phyloP scores from a whole-genome alignment of 1,284 basidiomycete species.

The Violaceomyces palustris region DNA sequence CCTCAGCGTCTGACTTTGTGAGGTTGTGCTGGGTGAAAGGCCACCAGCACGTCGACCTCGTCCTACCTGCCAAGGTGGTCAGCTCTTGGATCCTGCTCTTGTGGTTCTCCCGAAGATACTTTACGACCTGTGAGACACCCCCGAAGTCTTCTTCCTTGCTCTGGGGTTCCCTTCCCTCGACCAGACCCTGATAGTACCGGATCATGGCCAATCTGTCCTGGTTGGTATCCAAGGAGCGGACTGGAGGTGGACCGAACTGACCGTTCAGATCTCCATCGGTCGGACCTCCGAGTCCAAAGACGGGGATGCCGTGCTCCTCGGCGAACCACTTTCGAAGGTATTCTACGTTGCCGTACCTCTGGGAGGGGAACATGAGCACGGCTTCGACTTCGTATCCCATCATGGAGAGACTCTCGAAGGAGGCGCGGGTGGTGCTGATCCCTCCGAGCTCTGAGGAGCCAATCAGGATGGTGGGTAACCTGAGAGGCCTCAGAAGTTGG shows the following conservation, averaged over 20 bases:
- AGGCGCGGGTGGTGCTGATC: conserved; percentile 86
- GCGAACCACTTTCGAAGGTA: conserved; percentile 75
- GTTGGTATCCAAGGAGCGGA: conserved; percentile 55
- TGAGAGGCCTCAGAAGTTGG: conserved; percentile 58
- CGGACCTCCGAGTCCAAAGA: conserved; percentile 42
- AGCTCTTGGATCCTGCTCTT: conserved; percentile 64
- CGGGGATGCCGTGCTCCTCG: conserved; percentile 61
- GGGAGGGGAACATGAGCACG: conserved; percentile 74
- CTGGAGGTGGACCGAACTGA: conserved; percentile 39
- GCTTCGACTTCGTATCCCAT: conserved; percentile 84
- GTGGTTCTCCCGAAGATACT: conserved; percentile 67
- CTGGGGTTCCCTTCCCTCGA: conserved; percentile 22
- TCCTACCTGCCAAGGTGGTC: conserved; percentile 70
- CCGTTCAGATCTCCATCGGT: conserved; percentile 12
- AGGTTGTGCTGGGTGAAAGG: conserved; percentile 86
- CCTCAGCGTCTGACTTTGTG: conserved; percentile 26
- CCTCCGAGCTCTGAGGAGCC: conserved; percentile 87
- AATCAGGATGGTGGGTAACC: conserved; percentile 79
- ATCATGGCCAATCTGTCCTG: conserved; percentile 63
- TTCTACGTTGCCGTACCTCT: conserved; percentile 64
- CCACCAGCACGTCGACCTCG: conserved; percentile 84
- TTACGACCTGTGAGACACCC: conserved; percentile 60
- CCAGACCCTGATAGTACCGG: conserved; percentile 63
- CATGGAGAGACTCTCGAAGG: conserved; percentile 84
- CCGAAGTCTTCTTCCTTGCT: conserved; percentile 30